A percentile compares a stretch with the other conserved stretches of the same genome.
phyloP scores from a whole-genome alignment of 192 early-diverging fungal genomes.

The Gorgonomyces haynaldii region DNA sequence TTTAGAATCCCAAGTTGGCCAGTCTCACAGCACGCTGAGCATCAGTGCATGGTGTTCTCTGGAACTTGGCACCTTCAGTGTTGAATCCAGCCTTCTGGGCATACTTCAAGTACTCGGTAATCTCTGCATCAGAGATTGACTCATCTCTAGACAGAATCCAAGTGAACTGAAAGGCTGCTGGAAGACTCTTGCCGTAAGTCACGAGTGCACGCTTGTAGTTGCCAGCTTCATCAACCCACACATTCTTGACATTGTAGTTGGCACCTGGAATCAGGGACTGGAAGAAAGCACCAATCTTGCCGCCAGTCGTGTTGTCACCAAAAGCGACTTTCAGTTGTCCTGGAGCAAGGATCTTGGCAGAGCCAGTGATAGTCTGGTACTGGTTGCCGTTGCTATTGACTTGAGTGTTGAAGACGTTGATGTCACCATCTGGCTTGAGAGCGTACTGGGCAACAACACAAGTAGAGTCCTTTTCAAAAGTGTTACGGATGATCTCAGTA shows the following conservation, averaged over 20 bases:
- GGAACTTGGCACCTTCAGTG: background rate
- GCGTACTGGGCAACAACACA: slow-evolving; percentile 8
- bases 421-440: background rate
- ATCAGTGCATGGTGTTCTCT: too few relatives aligned
- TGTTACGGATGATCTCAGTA: slow-evolving; percentile 3
- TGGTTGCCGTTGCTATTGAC: background rate
- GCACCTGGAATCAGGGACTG: background rate
- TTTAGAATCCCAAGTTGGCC: too few relatives aligned
- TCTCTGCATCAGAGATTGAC: background rate
- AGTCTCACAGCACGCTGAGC: too few relatives aligned
- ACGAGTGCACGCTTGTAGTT: background rate
- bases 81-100: background rate
- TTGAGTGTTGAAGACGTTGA: slow-evolving; percentile 4
- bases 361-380: background rate
- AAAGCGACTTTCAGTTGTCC: slow-evolving; percentile 2
- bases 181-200: background rate
- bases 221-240: background rate
- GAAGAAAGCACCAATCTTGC: background rate
- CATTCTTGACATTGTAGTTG: background rate
- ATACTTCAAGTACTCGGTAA: background rate
- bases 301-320: background rate
- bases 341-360: background rate
- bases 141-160: background rate
- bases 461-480: slow-evolving; percentile 4
- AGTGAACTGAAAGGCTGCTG: background rate